These are phyloP conservation scores for button mushroom (Agaricus bisporus) DNA, from an alignment of 768 basidiomycete species.

Conservation along the genomic window DNA sequence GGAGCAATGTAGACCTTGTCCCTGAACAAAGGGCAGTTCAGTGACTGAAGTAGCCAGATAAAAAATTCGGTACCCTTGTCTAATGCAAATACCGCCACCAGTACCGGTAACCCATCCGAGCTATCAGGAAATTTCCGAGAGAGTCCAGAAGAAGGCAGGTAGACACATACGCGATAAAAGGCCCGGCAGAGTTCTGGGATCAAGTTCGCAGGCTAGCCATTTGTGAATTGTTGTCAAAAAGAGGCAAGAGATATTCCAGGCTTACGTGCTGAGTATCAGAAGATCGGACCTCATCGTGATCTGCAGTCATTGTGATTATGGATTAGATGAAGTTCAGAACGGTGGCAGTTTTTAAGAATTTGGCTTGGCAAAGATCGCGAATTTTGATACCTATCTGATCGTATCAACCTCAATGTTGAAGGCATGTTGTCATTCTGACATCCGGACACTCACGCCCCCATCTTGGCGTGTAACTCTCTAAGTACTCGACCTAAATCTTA, in stretches of 20 bases:
- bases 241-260: not conserved
- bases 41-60: not conserved
- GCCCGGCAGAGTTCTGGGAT: slow-evolving; percentile 80
- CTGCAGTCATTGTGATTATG: slow-evolving; percentile 17
- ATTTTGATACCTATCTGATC: too few relatives aligned
- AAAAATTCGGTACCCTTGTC: slow-evolving; percentile 45
- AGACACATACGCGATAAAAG: slow-evolving; percentile 55
- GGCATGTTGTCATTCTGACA: too few relatives aligned
- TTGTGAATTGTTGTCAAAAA: slow-evolving; percentile 5
- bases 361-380: too few relatives aligned
- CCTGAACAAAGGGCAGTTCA: slow-evolving; percentile 24
- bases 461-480: too few relatives aligned
- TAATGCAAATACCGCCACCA: slow-evolving; percentile 75
- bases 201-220: slow-evolving; percentile 76
- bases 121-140: slow-evolving; percentile 16
- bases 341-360: not conserved
- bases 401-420: too few relatives aligned
- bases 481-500: too few relatives aligned
- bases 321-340: not conserved
- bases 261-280: slow-evolving; percentile 58
- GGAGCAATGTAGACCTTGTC: slow-evolving; percentile 84
- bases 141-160: not conserved
- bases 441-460: too few relatives aligned
- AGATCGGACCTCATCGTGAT: too few relatives aligned
- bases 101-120: slow-evolving; percentile 94